Evolutionary conservation across 441 rosid species (phyloP), one percentile per base, ranked within the genome.

Genomic region (Populus hybrid): DNA sequence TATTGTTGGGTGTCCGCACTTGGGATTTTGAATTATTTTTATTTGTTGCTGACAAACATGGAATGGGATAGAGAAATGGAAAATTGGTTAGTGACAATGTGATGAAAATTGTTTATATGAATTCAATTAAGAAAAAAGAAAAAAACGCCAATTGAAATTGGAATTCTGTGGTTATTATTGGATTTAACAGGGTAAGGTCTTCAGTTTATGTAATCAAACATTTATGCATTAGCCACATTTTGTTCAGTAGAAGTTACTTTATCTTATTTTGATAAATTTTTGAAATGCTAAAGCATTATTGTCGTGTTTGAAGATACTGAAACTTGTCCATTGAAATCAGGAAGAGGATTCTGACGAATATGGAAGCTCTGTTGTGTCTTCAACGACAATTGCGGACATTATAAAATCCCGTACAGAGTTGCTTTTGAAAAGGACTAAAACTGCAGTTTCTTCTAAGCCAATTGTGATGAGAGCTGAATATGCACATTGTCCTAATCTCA

Each of bases 391-490:
- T 69, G 95, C 97, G 1, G 95, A 91, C 82, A 89, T 92, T 7
- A 90, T 95, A 78, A 89, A 85, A 80, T 89, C 93, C 9, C 87
- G 97, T 77, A 93, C 94, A 0, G 97, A 91, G 71, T 68, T 88
- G 4, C 87, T 94, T 73, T 66, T 90, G 83, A 92, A 83, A 85
- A 89, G 76, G 86, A 87, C 90, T 14, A 91, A 93, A 84, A 80
- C 89, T 1, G 91, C 97, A 10, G 98, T 95, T 64, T 93, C 97
- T 78, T 76, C 99, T 0, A 90, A 93, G 88, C 98, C 98, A 12
- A 91, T 92, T 84, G 97, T 95, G 76, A 89, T 95, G 97, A 91
- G 99, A 86, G 94, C 99, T 68, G 99, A 95, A 71, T 95, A 90
- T 84, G 99, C 98, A 38, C 97, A 93, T 85, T 92, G 92, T 70